Percentiles rank a stretch among this genome's conserved stretches.
Evolutionary conservation across 169 alveolate genomes (phyloP).

Genomic region (Cryptosporidium sp.): DNA sequence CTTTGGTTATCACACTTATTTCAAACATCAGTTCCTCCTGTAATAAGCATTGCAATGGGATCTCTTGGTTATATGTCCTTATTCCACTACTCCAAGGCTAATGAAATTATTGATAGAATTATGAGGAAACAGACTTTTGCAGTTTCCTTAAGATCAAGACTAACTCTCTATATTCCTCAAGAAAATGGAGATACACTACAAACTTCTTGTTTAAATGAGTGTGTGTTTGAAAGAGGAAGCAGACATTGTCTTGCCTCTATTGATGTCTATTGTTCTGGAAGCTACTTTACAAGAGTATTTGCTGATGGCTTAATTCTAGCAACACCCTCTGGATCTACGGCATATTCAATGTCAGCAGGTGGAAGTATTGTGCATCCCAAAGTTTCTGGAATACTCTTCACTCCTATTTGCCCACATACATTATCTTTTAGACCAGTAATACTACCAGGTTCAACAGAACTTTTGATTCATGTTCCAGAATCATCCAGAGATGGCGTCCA

Average conservation of each 20-base stretch:
- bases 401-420: conserved; percentile 96
- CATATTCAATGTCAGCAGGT: conserved; percentile 97
- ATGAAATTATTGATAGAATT: conserved; percentile 52
- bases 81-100: conserved; percentile 77
- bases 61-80: conserved; percentile 87
- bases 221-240: conserved; percentile 80
- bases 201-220: conserved; percentile 77
- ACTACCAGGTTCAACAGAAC: conserved; percentile 84
- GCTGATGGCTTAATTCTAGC: conserved; percentile 93
- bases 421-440: conserved; percentile 95
- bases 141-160: conserved; percentile 62
- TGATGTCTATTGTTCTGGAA: conserved; percentile 77
- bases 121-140: conserved; percentile 69
- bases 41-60: conserved; percentile 86
- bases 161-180: conserved; percentile 19
- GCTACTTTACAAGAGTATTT: conserved; percentile 80
- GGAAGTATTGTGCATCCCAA: conserved; percentile 96
- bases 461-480: conserved; percentile 80
- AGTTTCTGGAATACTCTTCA: conserved; percentile 89
- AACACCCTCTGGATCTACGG: conserved; percentile 99
- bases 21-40: conserved; percentile 85
- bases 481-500: conserved; percentile 78
- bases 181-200: conserved; percentile 37
- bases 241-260: conserved; percentile 63
- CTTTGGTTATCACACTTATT: conserved; percentile 90